Base-by-base conservation (phyloP, 2,329 filamentous ascomycete genomes). In the Aureobasidium uvarum region DNA sequence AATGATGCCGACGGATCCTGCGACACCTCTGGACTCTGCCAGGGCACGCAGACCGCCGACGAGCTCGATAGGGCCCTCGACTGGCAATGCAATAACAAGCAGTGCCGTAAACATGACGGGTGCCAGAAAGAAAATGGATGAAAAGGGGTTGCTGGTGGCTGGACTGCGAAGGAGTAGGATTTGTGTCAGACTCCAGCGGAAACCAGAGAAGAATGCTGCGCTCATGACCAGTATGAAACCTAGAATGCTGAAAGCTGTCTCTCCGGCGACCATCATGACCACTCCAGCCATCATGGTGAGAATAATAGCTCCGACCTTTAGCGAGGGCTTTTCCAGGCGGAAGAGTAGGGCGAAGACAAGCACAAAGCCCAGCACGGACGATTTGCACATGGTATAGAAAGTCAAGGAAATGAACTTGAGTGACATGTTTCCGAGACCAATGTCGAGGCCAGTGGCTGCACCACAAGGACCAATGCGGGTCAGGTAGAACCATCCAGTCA, bases 311-410 rank as follows among this genome's bases (percentile, higher is more conserved):
- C 96, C 89, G 10, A 99, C 85, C 71, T 89, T 90, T 83, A 90
- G 87, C 0, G 94, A 97, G 0, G 91, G 92, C 13, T 86, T 85
- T 78, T 99, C 95, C 62, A 99, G 87, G 62, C 90, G 88, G 81
- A 99, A 98, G 55, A 96, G 76, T 74, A 99, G 96, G 68, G 95
- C 95, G 75, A 99, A 99, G 56, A 96, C 77, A 25, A 99, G 87
- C 64, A 99, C 95, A 74, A 98, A 99, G 51, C 91, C 93, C 25
- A 99, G 85, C 18, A 94, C 91, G 11, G 93, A 97, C 6, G 94
- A 98, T 84, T 99, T 99, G 80, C 95, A 98, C 95, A 99, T 98
- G 67, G 95, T 99, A 78, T 96, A 96, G 76, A 99, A 99, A 11
- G 94, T 97, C 70, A 99, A 85, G 48, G 91, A 93, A 72, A 99